A percentile compares a stretch with the other conserved stretches of the same genome.
phyloP scores from a whole-genome alignment of 192 early-diverging fungal species.

The Obelidium mucronatum region DNA sequence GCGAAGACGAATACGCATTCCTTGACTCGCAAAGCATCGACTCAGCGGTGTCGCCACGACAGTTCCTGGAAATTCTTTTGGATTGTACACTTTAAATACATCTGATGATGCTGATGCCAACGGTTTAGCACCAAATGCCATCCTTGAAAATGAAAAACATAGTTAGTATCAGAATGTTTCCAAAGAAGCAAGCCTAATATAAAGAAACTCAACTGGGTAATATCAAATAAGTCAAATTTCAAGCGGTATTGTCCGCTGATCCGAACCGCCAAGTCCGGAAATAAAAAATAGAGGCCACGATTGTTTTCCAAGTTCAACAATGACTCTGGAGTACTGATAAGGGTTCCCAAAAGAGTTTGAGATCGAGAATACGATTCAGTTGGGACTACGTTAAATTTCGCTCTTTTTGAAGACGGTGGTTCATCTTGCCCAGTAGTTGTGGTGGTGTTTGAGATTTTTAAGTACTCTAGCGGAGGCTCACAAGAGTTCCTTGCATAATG shows the following conservation, averaged over 20 bases:
- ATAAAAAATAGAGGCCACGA: conserved; percentile 55
- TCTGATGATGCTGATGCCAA: conserved; percentile 18
- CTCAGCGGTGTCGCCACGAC: conserved; percentile 42
- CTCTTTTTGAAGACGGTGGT: neutral
- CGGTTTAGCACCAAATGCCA: neutral
- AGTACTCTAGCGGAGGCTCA: neutral
- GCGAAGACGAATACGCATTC: conserved; percentile 16
- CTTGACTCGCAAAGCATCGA: conserved; percentile 41
- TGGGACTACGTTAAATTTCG: neutral
- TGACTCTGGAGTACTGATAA: conserved; percentile 39
- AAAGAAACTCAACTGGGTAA: conserved; percentile 36
- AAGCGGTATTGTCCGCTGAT: conserved; percentile 51
- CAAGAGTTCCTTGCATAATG: neutral
- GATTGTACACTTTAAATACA: conserved; percentile 39
- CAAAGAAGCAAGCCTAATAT: neutral
- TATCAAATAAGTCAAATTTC: conserved; percentile 47
- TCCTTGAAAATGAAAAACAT: neutral
- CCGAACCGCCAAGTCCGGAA: conserved; percentile 53
- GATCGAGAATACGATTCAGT: neutral
- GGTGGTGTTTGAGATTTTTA: no score
- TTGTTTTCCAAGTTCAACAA: conserved; percentile 43
- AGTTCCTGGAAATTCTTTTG: conserved; percentile 48
- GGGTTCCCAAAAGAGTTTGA: conserved; percentile 45
- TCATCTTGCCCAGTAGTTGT: no score
- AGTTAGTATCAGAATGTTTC: no score